Evolutionary conservation across 208 protist species (phyloP).

Genomic region (Crithidia expoeki): DNA sequence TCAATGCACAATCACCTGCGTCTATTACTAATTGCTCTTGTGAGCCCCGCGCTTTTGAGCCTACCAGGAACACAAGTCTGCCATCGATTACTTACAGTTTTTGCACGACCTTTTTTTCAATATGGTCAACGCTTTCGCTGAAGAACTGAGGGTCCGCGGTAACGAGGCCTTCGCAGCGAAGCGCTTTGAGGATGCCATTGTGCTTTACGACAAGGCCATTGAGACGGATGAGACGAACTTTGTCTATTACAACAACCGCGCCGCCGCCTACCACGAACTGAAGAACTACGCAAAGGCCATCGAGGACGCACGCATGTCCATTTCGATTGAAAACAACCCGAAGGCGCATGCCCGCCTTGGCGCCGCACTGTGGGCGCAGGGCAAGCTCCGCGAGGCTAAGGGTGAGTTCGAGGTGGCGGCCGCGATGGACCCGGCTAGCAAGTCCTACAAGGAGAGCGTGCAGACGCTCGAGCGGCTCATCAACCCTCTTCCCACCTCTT

Average conservation of each 20-base stretch:
- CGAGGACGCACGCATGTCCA: constrained; percentile 57
- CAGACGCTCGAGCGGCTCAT: constrained; percentile 40
- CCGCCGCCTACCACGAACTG: constrained; percentile 79
- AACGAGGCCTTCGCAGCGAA: constrained; percentile 83
- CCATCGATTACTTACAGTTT: not conserved
- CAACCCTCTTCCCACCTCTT: constrained; percentile 27
- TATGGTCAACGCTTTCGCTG: constrained; percentile 36
- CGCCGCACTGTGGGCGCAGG: constrained; percentile 61
- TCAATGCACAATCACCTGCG: too few species aligned
- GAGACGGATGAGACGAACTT: constrained; percentile 72
- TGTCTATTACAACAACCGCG: constrained; percentile 87
- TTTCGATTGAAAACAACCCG: constrained; percentile 63
- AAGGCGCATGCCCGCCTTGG: constrained; percentile 71
- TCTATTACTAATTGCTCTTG: too few species aligned
- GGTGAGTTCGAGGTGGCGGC: constrained; percentile 57
- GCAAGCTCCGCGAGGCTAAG: constrained; percentile 52
- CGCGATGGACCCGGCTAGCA: constrained; percentile 52
- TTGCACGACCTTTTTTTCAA: not conserved
- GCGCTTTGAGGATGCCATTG: constrained; percentile 76
- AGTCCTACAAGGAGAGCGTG: constrained; percentile 41
- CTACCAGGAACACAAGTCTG: too few species aligned
- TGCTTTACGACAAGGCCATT: constrained; percentile 81
- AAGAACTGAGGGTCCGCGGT: constrained; percentile 74
- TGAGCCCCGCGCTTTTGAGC: too few species aligned
- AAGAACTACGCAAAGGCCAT: constrained; percentile 79